Evolutionary conservation across 495 filamentous ascomycete species (phyloP), one percentile per base, ranked within the genome.

Genomic region (Pseudotulostoma volvatum): DNA sequence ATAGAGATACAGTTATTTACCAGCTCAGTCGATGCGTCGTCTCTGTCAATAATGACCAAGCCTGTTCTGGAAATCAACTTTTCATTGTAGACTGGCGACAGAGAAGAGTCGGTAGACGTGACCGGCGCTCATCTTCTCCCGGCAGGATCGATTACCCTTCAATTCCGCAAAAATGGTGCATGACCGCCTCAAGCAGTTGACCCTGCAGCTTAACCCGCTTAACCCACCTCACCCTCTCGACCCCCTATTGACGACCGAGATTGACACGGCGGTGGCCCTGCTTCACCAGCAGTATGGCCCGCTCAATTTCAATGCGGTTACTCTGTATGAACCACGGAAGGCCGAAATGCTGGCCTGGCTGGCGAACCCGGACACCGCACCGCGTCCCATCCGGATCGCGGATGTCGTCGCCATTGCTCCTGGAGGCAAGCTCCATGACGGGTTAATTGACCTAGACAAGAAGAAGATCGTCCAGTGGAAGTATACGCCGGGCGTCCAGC

Each of bases 261-360:
- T 96, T 45, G 81, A 84, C 50, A 59, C 68, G 4, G 76, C 75
- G 7, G 79, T 88, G 37, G 53, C 68, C 1, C 61, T 85, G 28
- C 62, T 93, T 40, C 74, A 75, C 31, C 74, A 78, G 43, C 73
- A 79, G 40, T 65, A 93, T 59, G 77, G 73, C 37, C 56, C 66
- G 4, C 67, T 93, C 33, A 73, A 73, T 52, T 94, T 86, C 72
- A 93, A 95, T 64, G 82, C 85, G 3, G 76, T 94, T 38, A 79
- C 83, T n/a, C 61, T 93, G 7, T 81, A 73, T 35, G 88, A 94
- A 64, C 87, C 87, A 11, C 76, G 75, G 45, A 94, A 94, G 68
- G 74, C 68, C 19, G 76, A 87, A 50, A 92, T 94, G 84, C 64
- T 77, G 49, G 73, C 71, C 36, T 96, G 86, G 84, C 53, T 93